Evolutionary conservation across 306 rosid species (phyloP), one percentile per base, ranked within the genome.

Genomic region (Castanea sativa): DNA sequence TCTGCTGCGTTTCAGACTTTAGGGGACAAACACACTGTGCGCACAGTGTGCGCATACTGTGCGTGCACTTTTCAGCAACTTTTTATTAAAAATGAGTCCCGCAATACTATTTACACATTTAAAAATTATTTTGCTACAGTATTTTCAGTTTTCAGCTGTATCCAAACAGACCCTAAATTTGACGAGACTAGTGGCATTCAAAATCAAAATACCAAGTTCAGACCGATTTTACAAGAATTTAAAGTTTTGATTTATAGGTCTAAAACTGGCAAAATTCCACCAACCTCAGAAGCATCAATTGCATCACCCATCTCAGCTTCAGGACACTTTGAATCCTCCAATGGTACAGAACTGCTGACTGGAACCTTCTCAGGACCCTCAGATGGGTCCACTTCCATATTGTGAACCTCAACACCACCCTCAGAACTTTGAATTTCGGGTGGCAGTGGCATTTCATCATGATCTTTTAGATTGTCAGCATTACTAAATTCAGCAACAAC

Each of bases 361-460:
- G 60, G 55, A 52, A 69, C 63, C 18, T 57, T 69, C 79, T 75
- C 71, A 9, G 75, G 63, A 79, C 75, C 71, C 75, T 63, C 77
- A 45, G 85, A 53, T 41, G 70, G 73, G 76, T 72, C 83, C 55
- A 72, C 57, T 45, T 84, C 83, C 90, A 64, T 82, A 32, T 55
- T 61, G 71, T 82, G 69, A 73, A 27, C 72, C n/a, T 61, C 85
- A 67, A n/a, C 76, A 33, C 23, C 78, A 38, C 13, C 77, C 75
- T 23, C 60, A 71, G 68, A 19, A 64, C 49, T 33, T 80, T 72
- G 59, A 59, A 33, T 72, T 71, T 60, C 69, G 53, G 27, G 76
- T 53, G 43, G 30, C 49, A 41, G 52, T 71, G 69, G 58, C 12
- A 49, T 83, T 53, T 25, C 83, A 18, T 51, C 70, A 29, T 23